Conservation (phyloP, 2,329 filamentous ascomycete species). For the Sporothrix protearum region DNA sequence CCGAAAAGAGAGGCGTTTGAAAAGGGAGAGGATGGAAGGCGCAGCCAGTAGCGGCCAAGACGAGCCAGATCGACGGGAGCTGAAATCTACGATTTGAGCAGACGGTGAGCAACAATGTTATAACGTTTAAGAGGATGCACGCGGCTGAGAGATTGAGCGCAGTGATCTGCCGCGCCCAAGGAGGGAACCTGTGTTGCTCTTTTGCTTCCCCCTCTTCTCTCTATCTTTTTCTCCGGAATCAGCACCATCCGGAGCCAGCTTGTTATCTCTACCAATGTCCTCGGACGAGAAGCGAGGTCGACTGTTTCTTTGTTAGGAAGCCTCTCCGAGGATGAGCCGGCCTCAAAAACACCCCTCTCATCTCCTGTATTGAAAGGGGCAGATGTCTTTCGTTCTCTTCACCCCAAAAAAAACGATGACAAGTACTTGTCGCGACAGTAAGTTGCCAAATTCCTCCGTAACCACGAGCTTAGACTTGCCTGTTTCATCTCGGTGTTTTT, state of each 20-base stretch:
- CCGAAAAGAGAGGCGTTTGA: background rate
- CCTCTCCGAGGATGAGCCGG: background rate
- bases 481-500: background rate
- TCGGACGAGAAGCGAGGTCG: background rate
- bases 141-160: background rate
- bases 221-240: background rate
- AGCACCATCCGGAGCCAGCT: background rate
- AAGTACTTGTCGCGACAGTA: background rate
- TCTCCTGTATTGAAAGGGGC: background rate
- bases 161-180: background rate
- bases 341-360: background rate
- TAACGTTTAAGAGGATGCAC: background rate
- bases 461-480: background rate
- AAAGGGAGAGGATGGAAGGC: background rate
- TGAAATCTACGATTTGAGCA: background rate
- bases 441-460: background rate
- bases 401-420: background rate
- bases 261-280: background rate
- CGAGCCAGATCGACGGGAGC: background rate
- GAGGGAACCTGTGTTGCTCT: background rate
- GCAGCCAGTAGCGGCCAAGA: background rate
- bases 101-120: too few species aligned
- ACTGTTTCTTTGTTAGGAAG: background rate
- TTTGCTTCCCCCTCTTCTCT: background rate
- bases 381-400: background rate